Evolutionary conservation across 306 rosid species (phyloP), one percentile per base, ranked within the genome.

Genomic region (Dryas drummondii): DNA sequence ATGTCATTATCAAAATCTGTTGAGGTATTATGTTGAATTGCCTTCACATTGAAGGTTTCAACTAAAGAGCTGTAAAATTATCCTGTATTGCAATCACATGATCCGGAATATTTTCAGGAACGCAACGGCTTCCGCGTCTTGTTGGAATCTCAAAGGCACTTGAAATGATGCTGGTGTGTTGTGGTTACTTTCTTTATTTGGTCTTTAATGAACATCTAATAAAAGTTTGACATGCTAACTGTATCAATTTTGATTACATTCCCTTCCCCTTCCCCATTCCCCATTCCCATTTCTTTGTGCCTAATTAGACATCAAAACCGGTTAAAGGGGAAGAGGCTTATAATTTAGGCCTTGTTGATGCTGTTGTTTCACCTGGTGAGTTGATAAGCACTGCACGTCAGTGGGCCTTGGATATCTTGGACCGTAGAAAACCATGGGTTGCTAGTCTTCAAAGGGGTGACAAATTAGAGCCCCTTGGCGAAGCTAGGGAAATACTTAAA

Each of bases 51-150:
- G 64, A 56, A 56, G 8, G 40, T 3, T 42, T 64, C 2, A n/a
- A 14, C 17, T 42, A 42, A 40, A 61, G 1, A 61, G n/a, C 17
- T 61, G 46, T 16, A 13, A 12, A 5, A 7, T 61, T 61, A 5
- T 61, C 11, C 3, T 32, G 37, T 32, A 32, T 80, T 44, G 61
- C 76, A 73, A 77, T 74, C 77, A 83, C 32, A 68, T 75, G 70
- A 62, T 68, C 61, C 26, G 82, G 26, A 80, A 76, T 68, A 87
- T 69, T 75, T 80, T 76, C 79, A 96, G 99, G 99, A 77, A 96
- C 99, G 2, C 99, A 96, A 77, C 87, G 99, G 56, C 96, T 96
- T 81, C 99, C 99, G 41, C 97, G 99, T 64, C 99, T 96, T 74
- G 98, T 96, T 84, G 99, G 99, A 74, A 86, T 96, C 65, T 6